Evolutionary conservation across 106 monocot species (phyloP), one percentile per base, ranked within the genome.

Genomic region (Alisma plantagoaquatica): DNA sequence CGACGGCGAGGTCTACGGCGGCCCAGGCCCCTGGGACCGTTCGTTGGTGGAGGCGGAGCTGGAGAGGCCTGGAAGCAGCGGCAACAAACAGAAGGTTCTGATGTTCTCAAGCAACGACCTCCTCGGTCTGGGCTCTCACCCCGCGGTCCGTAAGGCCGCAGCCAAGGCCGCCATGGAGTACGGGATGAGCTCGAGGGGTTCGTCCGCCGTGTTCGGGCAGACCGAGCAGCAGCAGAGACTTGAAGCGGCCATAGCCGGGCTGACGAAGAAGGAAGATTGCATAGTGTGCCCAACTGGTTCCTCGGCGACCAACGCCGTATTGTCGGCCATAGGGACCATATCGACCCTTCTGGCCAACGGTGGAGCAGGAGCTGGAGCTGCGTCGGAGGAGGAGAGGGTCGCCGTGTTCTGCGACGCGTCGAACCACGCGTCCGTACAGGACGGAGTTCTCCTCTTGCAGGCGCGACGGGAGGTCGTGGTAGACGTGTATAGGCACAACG

Each of bases 61-160:
- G 27, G 29, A 30, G 52, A 26, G n/a, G 18, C 52, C 52, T 9
- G 52, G 29, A 6, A 28, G 51, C 23, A 28, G 7, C 24, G 27
- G 27, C 24, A 28, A 2, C 6, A 27, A 19, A 15, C 15, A 9
- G 43, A 43, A 43, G 43, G 8, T 43, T 15, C 3, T 43, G 17
- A 25, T 28, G 30, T 53, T 53, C 29, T 53, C 53, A 10, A 31
- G 24, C 14, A 53, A 53, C 53, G 53, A 53, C 53, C 31, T 29
- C 53, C 21, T 53, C 19, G 31, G 31, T 27, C 53, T 43, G 17
- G 19, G 43, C 43, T 43, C 43, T 19, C 43, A 43, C 11, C 43
- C 43, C 8, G 43, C 43, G 3, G 43, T 43, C 11, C 43, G 43
- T 19, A 43, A 43, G 43, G 43, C 43, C 11, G 43, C 43, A 3